Percentiles rank a stretch among this genome's conserved stretches.
phyloP scores from a whole-genome alignment of 169 alveolate species.

The Plasmodium gallinaceum region DNA sequence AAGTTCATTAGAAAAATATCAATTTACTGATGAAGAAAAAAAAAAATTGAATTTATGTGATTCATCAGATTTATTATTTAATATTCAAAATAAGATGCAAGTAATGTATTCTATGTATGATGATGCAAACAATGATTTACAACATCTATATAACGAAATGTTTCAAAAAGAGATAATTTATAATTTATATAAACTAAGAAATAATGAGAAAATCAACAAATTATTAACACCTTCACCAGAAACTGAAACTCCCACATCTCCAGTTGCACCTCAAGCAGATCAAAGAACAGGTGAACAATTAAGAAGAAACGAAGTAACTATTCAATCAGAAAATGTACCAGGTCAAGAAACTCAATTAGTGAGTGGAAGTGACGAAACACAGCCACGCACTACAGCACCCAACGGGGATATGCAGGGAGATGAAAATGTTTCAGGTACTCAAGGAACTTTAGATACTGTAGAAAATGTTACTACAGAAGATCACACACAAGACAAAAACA shows the following conservation, averaged over 20 bases:
- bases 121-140: not conserved
- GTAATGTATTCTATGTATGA: constrained; percentile 59
- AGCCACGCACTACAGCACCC: not conserved
- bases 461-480: not conserved
- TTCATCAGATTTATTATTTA: constrained; percentile 27
- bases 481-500: not conserved
- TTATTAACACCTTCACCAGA: not conserved
- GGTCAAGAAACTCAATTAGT: not conserved
- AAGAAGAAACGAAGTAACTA: not conserved
- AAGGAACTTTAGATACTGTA: not conserved
- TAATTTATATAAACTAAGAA: constrained; percentile 16
- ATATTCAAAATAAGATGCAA: constrained; percentile 37
- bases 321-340: not conserved
- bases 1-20: constrained; percentile 1
- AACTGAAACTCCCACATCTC: not conserved
- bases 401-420: not conserved
- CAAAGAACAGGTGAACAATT: not conserved
- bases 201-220: not conserved
- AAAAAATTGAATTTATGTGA: not conserved
- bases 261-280: not conserved
- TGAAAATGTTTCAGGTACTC: not conserved
- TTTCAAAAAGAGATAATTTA: constrained; percentile 44
- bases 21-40: not conserved
- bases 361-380: not conserved
- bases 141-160: constrained; percentile 8